Evolutionary conservation across 2,329 filamentous ascomycete species (phyloP).

Genomic region (Aspergillus bombycis): DNA sequence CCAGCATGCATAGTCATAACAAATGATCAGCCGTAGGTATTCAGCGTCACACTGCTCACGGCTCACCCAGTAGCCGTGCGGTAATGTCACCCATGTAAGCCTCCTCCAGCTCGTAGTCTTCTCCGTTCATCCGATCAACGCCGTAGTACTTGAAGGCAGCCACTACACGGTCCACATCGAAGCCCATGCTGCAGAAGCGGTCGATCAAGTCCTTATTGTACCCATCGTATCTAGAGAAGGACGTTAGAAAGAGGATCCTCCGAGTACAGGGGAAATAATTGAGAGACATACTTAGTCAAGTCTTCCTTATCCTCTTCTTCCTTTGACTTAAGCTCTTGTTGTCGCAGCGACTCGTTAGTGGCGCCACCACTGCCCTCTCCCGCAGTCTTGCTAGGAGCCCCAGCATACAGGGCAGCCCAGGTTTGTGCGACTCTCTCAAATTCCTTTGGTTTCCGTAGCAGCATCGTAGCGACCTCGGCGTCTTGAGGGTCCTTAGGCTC

Average conservation of each 20-base stretch:
- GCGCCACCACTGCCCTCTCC: slow-evolving; percentile 58
- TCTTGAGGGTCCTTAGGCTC: slow-evolving; percentile 98
- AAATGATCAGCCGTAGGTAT: background rate
- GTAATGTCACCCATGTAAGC: slow-evolving; percentile 90
- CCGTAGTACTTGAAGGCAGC: slow-evolving; percentile 79
- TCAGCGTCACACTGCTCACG: slow-evolving; percentile 43
- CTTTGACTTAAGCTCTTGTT: slow-evolving; percentile 57
- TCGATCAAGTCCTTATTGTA: slow-evolving; percentile 85
- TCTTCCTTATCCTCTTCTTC: slow-evolving; percentile 61
- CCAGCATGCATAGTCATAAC: slow-evolving; percentile 2
- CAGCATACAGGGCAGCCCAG: slow-evolving; percentile 84
- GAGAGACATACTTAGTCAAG: slow-evolving; percentile 53
- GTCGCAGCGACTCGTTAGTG: slow-evolving; percentile 57
- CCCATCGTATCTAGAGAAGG: slow-evolving; percentile 71
- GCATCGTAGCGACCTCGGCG: slow-evolving; percentile 89
- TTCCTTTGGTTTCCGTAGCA: slow-evolving; percentile 74
- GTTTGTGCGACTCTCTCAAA: slow-evolving; percentile 84
- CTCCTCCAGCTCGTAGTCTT: slow-evolving; percentile 85
- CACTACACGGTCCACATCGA: slow-evolving; percentile 83
- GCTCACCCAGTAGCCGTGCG: slow-evolving; percentile 79
- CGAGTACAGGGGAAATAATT: background rate
- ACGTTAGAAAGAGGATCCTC: background rate
- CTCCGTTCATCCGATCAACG: slow-evolving; percentile 75
- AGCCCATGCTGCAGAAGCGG: slow-evolving; percentile 87
- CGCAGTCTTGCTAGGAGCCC: slow-evolving; percentile 65